A percentile compares a stretch with the other conserved stretches of the same genome.
phyloP scores from a whole-genome alignment of 306 rosid genomes.

The Acmispon strigosus region DNA sequence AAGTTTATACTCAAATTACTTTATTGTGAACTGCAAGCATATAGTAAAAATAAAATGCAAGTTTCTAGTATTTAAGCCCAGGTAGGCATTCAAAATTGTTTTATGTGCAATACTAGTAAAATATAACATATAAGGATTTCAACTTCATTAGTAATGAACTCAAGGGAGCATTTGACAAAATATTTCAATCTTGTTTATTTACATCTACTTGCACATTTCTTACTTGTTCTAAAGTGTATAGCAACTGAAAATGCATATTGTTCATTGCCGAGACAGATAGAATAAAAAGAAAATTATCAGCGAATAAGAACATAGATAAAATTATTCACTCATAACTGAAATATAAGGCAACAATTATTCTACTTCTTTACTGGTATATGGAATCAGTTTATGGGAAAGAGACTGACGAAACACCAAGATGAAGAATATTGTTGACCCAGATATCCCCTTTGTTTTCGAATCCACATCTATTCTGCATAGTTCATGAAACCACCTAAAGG shows the following conservation, averaged over 20 bases:
- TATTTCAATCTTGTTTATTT: neutral
- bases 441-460: conserved; percentile 87
- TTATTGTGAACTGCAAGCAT: neutral
- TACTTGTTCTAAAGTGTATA: neutral
- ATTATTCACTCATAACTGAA: conserved; percentile 1
- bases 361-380: neutral
- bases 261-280: neutral
- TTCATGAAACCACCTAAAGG: conserved; percentile 14
- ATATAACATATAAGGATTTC: neutral
- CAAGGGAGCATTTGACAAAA: neutral
- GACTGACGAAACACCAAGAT: conserved; percentile 94
- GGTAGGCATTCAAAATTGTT: neutral
- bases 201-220: neutral
- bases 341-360: neutral
- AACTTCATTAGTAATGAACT: neutral
- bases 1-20: neutral
- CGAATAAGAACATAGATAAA: neutral
- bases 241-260: neutral
- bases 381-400: conserved; percentile 16
- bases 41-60: neutral
- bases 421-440: conserved; percentile 89
- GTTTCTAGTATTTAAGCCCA: neutral
- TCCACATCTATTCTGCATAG: conserved; percentile 89
- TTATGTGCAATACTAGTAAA: neutral
- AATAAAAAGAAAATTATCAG: neutral